Base-by-base conservation (phyloP, 768 basidiomycete species). In the Mycena filopes region DNA sequence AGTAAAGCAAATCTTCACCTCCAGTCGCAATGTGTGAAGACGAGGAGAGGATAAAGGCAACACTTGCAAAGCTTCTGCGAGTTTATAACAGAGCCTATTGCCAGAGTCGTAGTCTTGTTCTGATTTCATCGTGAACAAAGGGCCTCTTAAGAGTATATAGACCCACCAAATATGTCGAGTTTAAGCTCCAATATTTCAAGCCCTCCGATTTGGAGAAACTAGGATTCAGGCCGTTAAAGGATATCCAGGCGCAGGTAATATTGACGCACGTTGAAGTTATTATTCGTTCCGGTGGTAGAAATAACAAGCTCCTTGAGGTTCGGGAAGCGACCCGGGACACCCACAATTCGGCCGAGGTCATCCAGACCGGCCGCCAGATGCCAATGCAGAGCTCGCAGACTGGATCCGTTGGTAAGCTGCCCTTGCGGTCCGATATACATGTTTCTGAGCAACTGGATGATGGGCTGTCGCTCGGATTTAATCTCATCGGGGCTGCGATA, bases 171-270 rank as follows among this genome's bases (percentile, higher is more conserved):
- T 7, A 23, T 1, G 21, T 25, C 11, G 5, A 51, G 42, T 5
- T n/a, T 51, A 5, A 51, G 8, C 11, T 36, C n/a, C 12, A 65
- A 28, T 13, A 53, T 42, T 33, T 65, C 42, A 4, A 65, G 50
- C 18, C 56, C 49, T 21, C 45, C 3, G n/a, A 38, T 51, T 33
- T 58, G 63, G 18, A 65, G 42, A 26, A 65, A 65, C 55, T 65
- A 10, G n/a, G 4, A 20, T n/a, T 36, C 10, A 2, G 9, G 36
- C 15, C 11, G 36, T 36, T 36, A 36, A 36, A 36, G 36, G 36
- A 36, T 11, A 36, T 36, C 36, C 36, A 15, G 11, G 3, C 4
- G n/a, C 13, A 3, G 45, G 25, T 2, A 23, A 46, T 23, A 10
- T 45, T 26, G 25, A 46, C 23, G 8, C 25, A 26, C 21, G 15